phyloP scores from a whole-genome alignment of 768 basidiomycete species.

The Auriscalpium microsporum region DNA sequence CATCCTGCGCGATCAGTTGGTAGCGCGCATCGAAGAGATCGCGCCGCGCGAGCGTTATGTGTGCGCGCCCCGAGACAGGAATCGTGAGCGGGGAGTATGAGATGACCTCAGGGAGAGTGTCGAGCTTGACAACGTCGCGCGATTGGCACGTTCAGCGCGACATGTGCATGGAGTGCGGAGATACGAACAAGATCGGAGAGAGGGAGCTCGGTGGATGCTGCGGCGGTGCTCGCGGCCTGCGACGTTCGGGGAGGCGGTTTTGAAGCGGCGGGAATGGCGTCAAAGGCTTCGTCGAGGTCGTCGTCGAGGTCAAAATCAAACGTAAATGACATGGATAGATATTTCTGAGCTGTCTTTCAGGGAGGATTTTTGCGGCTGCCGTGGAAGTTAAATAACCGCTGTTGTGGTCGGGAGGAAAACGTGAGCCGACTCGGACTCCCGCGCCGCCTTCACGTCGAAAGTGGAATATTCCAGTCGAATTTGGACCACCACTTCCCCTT shows the following conservation, averaged over 20 bases:
- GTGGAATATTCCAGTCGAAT: no score
- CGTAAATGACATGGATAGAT: constrained; percentile 36
- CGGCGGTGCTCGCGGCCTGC: constrained; percentile 3
- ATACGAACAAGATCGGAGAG: constrained; percentile 25
- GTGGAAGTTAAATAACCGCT: no score
- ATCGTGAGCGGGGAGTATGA: constrained; percentile 71
- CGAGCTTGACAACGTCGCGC: constrained; percentile 41
- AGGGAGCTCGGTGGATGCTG: constrained; percentile 22
- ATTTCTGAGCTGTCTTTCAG: no score
- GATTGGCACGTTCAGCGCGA: not conserved
- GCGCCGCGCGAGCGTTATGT: constrained; percentile 50
- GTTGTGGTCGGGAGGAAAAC: no score
- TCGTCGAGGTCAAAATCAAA: constrained; percentile 61
- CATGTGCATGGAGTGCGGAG: not conserved
- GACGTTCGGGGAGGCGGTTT: not conserved
- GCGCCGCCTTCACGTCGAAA: no score
- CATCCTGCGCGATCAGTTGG: constrained; percentile 65
- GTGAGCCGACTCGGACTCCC: no score
- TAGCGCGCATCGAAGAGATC: constrained; percentile 97
- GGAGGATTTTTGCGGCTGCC: no score
- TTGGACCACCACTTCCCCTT: no score
- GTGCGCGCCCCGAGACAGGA: constrained; percentile 27
- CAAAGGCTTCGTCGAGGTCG: constrained; percentile 22
- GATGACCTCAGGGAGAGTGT: constrained; percentile 58
- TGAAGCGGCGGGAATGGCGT: not conserved